Conservation (phyloP, 352 stramenopile genomes). For the Globisporangium paroecandrum region DNA sequence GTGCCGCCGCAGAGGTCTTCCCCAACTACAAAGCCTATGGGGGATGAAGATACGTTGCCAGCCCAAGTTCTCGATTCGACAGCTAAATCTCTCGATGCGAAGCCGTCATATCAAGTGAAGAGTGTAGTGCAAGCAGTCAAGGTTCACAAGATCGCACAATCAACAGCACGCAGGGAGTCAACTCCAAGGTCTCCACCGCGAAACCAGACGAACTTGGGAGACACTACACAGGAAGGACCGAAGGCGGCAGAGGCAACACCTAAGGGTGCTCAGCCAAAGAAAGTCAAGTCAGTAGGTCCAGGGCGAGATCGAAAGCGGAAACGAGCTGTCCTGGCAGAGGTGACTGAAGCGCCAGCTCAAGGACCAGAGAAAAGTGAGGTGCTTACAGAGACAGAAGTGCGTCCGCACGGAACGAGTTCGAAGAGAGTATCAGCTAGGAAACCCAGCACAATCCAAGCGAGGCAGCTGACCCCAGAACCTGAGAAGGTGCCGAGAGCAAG, state of each 20-base stretch:
- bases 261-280: no score
- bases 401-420: background rate
- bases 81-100: background rate
- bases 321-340: background rate
- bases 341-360: background rate
- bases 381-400: background rate
- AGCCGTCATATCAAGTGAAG: background rate
- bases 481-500: background rate
- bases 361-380: background rate
- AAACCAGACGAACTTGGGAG: background rate
- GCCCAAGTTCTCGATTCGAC: background rate
- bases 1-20: background rate
- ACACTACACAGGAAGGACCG: background rate
- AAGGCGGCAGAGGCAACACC: background rate
- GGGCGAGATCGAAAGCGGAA: conserved; percentile 1
- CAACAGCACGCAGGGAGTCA: background rate
- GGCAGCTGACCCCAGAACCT: background rate
- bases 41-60: background rate
- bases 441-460: background rate
- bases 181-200: background rate
- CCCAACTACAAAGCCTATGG: background rate
- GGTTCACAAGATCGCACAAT: background rate
- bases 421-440: background rate
- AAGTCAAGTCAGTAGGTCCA: no score
- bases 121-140: background rate